Evolutionary conservation across 345 rosid genomes (phyloP), one percentile per base, ranked within the genome.

Genomic region (Ailanthus altissimus): DNA sequence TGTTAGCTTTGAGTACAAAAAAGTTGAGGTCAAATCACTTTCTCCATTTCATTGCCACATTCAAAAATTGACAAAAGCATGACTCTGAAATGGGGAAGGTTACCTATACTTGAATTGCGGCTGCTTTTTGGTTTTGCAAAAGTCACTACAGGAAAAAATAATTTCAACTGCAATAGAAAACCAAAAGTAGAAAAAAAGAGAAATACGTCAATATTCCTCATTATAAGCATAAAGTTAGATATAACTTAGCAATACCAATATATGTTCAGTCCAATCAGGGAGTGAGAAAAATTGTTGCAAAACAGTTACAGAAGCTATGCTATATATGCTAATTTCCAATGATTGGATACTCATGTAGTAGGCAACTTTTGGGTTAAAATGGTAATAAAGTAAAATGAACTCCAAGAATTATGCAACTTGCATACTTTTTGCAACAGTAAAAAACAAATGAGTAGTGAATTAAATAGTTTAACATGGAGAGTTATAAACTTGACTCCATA

Each of bases 91-190:
- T 38, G 50, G 20, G 67, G 58, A 47, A 32, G 28, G 46, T 45
- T 84, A 93, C 98, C 99, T 87, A 96, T 96, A 84, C 98, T 96
- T 45, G 99, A 96, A 87, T 96, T 96, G 50, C 98, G 97, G 87
- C 99, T 96, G 85, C 98, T 93, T 86, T 92, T 93, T 28, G 99
- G 98, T 88, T 96, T 93, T 10, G 98, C 97, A 80, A 96, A 96
- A 73, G 98, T 93, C 73, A 96, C 97, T 5, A 84, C 83, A 38
- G 99, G 98, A 84, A 93, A 96, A 81, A 91, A 91, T 84, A 96
- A 77, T 85, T 93, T 93, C 72, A 92, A 88, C 98, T 96, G 91
- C 89, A 87, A 68, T 58, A 73, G 67, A 58, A 62, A 79, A 79
- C 36, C 26, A 38, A 28, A 71, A 71, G 58, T 38, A 40, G 20